Conservation (phyloP, 2,329 filamentous ascomycete species). For the Colletotrichum salicis region DNA sequence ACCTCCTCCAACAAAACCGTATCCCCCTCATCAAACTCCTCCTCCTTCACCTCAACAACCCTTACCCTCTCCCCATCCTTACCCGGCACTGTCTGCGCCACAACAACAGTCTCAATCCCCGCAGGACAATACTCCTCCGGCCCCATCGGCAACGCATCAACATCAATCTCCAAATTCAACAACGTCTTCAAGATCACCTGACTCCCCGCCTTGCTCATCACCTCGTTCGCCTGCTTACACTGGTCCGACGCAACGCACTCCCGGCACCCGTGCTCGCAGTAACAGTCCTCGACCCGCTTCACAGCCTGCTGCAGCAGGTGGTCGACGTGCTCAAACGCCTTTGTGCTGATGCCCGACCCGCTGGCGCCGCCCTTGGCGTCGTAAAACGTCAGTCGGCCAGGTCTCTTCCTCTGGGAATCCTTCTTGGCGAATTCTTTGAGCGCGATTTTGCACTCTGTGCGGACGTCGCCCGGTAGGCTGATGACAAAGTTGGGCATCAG, state of each 20-base stretch:
- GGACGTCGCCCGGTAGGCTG: constrained; percentile 88
- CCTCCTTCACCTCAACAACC: constrained; percentile 31
- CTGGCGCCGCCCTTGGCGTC: constrained; percentile 89
- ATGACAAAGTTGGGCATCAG: constrained; percentile 93
- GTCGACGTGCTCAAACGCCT: constrained; percentile 94
- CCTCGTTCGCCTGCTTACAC: constrained; percentile 87
- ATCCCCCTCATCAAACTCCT: constrained; percentile 32
- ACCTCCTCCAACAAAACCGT: constrained; percentile 10
- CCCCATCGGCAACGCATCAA: constrained; percentile 87
- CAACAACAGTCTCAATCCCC: constrained; percentile 84
- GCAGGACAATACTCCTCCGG: constrained; percentile 75
- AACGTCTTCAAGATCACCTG: constrained; percentile 83
- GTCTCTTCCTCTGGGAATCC: constrained; percentile 79
- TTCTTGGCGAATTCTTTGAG: constrained; percentile 85
- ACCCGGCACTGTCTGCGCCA: constrained; percentile 73
- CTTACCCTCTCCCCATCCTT: constrained; percentile 38
- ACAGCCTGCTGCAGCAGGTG: constrained; percentile 80
- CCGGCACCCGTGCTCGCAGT: constrained; percentile 82
- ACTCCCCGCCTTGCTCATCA: constrained; percentile 92
- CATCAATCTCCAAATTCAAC: constrained; percentile 80
- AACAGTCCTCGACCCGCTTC: constrained; percentile 78
- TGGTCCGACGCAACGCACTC: constrained; percentile 89
- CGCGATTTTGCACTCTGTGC: constrained; percentile 92
- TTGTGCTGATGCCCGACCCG: constrained; percentile 87
- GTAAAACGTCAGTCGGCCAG: constrained; percentile 91